Conservation (phyloP, 2,329 filamentous ascomycete genomes). For the Hypomyces perniciosus region DNA sequence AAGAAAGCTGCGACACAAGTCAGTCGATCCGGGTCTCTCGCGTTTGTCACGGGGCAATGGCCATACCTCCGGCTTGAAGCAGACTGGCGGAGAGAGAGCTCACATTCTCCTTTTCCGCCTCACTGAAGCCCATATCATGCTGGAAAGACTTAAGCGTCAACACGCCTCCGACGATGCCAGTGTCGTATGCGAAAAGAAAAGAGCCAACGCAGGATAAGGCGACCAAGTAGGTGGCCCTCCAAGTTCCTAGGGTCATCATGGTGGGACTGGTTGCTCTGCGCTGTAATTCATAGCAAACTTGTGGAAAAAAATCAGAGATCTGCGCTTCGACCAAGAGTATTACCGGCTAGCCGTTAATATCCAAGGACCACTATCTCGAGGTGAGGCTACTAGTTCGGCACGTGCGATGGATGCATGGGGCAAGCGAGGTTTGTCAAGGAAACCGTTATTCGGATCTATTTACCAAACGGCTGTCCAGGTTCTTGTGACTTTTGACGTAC, state of each 20-base stretch:
- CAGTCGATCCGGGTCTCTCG: neutral
- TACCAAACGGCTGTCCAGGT: no score
- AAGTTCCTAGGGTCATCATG: conserved; percentile 27
- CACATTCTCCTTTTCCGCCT: conserved; percentile 25
- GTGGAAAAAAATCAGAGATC: no score
- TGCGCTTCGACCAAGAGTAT: no score
- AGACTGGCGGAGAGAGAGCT: conserved; percentile 36
- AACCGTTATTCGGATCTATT: no score
- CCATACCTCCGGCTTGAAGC: conserved; percentile 34
- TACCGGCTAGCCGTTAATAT: no score
- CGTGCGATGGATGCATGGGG: no score
- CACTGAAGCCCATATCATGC: conserved; percentile 30
- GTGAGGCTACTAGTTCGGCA: no score
- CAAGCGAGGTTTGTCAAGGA: no score
- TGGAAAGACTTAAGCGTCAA: conserved; percentile 34
- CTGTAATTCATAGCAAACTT: no score
- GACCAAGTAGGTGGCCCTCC: conserved; percentile 32
- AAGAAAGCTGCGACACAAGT: conserved; percentile 30
- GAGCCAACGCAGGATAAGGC: conserved; percentile 33
- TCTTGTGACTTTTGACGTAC: no score
- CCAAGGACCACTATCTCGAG: no score
- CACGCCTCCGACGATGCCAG: conserved; percentile 37
- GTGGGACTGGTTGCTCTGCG: neutral
- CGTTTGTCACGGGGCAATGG: neutral
- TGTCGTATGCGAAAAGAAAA: conserved; percentile 38